Evolutionary conservation across 2,329 filamentous ascomycete genomes (phyloP), one percentile per base, ranked within the genome.

Genomic region (Ophiocordyceps unilateralis): DNA sequence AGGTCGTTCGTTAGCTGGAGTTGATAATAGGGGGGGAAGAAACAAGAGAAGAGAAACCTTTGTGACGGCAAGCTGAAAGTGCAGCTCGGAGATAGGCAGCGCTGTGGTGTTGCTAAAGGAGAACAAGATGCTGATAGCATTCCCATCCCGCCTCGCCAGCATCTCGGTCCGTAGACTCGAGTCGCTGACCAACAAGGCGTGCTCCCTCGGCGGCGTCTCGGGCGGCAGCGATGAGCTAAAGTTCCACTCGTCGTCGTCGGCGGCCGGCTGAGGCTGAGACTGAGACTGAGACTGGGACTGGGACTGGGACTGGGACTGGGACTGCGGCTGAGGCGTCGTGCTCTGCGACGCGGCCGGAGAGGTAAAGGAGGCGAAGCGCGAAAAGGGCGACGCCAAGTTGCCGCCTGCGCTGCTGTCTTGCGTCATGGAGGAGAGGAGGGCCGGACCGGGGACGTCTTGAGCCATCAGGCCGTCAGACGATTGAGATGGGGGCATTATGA

Each of bases 191-290:
- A 69, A 71, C 19, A 81, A 65, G 40, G 75, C 74, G 49, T 84
- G 75, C 41, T 76, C 71, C 42, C 63, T 69, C 1, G 79, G 76
- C 28, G 67, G 54, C 42, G 65, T 54, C 47, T 75, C 68, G 2
- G 68, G 61, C 23, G 89, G 89, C 14, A 95, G 69, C 0, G 89
- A 81, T 0, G 89, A 96, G 3, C 84, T 78, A 58, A 96, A 96
- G 21, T 78, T 83, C 88, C 89, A 96, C 55, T 96, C 89, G 49
- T 96, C 89, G 41, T 95, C 89, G 39, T 83, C 76, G 41, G 65
- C 63, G 9, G 62, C 60, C 46, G 67, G 68, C 11, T 39, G 10
- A n/a, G n/a, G 12, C 21, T 12, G 8, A 12, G 65, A 63, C 9
- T 62, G 60, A 46, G 23, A 5, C 5, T 26, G 23, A 11, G 68